phyloP scores from a whole-genome alignment of 2,329 filamentous ascomycete species.

The Curvularia eragrostidis region DNA sequence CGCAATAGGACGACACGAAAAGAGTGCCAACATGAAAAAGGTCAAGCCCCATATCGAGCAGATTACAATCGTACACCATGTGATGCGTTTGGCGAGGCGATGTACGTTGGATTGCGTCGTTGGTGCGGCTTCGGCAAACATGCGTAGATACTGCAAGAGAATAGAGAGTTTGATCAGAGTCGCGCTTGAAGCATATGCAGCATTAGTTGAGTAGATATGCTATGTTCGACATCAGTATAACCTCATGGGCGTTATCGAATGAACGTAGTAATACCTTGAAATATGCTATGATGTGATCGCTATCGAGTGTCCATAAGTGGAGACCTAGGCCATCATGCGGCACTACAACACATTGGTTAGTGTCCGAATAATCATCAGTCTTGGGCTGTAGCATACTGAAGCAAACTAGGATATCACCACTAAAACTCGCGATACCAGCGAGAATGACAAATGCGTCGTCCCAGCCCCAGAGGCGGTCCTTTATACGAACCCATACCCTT shows the following conservation, averaged over 20 bases:
- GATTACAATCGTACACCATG: constrained; percentile 31
- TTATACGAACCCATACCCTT: constrained; percentile 41
- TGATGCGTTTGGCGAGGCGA: constrained; percentile 26
- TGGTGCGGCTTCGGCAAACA: constrained; percentile 37
- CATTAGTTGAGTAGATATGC: constrained; percentile 43
- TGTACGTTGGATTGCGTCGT: constrained; percentile 17
- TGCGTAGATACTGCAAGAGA: constrained; percentile 47
- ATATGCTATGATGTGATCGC: constrained; percentile 26
- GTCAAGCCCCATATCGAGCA: constrained; percentile 40
- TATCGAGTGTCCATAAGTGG: constrained; percentile 39
- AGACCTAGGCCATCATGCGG: constrained; percentile 42
- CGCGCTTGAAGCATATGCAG: constrained; percentile 40
- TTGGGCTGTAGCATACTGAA: constrained; percentile 33
- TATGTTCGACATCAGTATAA: constrained; percentile 12
- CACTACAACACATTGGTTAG: constrained; percentile 32
- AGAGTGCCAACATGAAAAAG: constrained; percentile 41
- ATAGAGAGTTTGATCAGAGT: constrained; percentile 49
- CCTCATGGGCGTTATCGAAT: too few relatives aligned
- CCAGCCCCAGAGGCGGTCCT: constrained; percentile 43
- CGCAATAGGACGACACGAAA: constrained; percentile 38
- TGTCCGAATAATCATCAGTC: neutral
- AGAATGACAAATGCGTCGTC: constrained; percentile 47
- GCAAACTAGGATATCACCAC: constrained; percentile 41
- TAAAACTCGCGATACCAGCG: constrained; percentile 30
- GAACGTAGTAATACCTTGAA: constrained; percentile 37